A percentile compares a stretch with the other conserved stretches of the same genome.
phyloP scores from a whole-genome alignment of 1,284 basidiomycete species.

The Golubevia pallescens region DNA sequence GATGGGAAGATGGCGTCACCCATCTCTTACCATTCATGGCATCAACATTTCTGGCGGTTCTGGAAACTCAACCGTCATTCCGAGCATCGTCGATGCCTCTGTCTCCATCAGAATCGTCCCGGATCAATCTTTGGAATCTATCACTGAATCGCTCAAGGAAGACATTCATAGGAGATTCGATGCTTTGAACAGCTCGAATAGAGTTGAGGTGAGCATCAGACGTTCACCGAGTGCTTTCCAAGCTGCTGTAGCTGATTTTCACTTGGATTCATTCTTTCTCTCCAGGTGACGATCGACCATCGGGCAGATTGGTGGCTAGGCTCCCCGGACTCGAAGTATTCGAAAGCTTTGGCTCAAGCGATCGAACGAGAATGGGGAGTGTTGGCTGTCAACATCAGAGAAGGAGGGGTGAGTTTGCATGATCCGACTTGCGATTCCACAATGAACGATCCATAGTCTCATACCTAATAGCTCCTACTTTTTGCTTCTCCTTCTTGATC shows the following conservation, averaged over 20 bases:
- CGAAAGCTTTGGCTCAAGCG: constrained; percentile 79
- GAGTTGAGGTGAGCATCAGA: constrained; percentile 70
- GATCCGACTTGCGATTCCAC: no score
- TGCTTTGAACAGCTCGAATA: constrained; percentile 74
- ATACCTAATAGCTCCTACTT: no score
- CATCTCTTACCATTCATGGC: constrained; percentile 47
- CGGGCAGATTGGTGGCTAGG: constrained; percentile 96
- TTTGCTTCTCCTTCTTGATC: no score
- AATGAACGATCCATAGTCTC: no score
- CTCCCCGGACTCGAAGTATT: constrained; percentile 79
- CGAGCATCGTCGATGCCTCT: constrained; percentile 36
- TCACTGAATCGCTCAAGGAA: constrained; percentile 72
- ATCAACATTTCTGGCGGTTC: constrained; percentile 22
- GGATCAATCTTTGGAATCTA: constrained; percentile 80
- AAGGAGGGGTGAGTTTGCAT: no score
- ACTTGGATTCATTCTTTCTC: not conserved
- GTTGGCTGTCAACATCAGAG: no score
- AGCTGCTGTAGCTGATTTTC: not conserved
- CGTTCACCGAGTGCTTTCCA: constrained; percentile 10
- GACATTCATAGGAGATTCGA: constrained; percentile 74
- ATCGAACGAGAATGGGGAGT: constrained; percentile 85
- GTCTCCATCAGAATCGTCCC: constrained; percentile 83
- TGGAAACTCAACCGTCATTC: constrained; percentile 50
- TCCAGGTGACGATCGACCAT: constrained; percentile 78
- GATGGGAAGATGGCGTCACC: constrained; percentile 49